Conservation (phyloP, 2,329 filamentous ascomycete species). For the Colletotrichum godetiae region DNA sequence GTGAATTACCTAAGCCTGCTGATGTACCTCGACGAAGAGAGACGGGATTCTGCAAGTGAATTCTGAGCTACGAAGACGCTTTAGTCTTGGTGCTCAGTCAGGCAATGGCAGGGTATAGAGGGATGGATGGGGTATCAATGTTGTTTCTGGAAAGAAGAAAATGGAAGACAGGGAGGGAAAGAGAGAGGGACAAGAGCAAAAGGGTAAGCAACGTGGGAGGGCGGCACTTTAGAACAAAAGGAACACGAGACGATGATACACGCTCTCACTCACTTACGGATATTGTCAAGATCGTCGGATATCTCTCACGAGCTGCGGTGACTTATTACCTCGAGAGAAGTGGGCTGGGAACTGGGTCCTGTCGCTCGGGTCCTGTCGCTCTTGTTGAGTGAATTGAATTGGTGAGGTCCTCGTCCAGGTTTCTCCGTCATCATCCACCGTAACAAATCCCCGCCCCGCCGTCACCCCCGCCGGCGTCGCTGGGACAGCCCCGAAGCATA, state of each 20-base stretch:
- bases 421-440: conserved; percentile 22
- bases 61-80: not conserved
- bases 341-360: not conserved
- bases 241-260: not conserved
- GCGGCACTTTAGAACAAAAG: not conserved
- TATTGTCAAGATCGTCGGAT: not conserved
- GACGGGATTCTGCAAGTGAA: not conserved
- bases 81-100: not conserved
- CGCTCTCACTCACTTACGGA: not conserved
- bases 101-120: not conserved
- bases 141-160: not conserved
- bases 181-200: not conserved
- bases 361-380: not conserved
- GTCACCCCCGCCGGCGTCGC: not conserved
- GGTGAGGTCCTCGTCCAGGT: not conserved
- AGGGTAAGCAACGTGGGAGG: not conserved
- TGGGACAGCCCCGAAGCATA: not conserved
- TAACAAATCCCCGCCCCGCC: not conserved
- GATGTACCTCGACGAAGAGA: not conserved
- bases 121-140: not conserved
- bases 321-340: not conserved
- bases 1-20: not conserved
- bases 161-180: not conserved
- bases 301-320: not conserved
- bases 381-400: not conserved